Evolutionary conservation across 768 basidiomycete genomes (phyloP).

Genomic region (Calvatia gigantea): DNA sequence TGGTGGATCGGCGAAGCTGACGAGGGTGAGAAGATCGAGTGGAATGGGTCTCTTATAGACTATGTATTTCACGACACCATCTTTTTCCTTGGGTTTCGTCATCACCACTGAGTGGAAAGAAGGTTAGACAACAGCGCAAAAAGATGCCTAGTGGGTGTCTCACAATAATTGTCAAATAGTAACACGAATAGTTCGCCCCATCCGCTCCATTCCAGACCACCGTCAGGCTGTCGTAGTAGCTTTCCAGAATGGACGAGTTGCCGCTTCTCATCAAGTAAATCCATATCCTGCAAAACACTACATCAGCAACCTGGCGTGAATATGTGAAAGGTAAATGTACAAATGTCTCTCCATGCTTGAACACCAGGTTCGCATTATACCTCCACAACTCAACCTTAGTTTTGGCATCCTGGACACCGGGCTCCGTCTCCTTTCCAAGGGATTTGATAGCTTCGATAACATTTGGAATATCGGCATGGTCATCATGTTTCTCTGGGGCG

Average conservation of each 20-base stretch:
- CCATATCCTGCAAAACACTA: conserved; percentile 65
- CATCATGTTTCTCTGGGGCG: conserved; percentile 72
- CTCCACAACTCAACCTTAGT: conserved; percentile 89
- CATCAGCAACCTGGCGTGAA: neutral
- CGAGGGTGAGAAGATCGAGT: conserved; percentile 79
- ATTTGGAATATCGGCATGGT: conserved; percentile 76
- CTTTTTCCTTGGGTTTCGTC: conserved; percentile 57
- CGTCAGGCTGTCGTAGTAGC: conserved; percentile 79
- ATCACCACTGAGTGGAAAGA: conserved; percentile 72
- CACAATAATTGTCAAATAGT: conserved; percentile 93
- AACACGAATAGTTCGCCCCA: conserved; percentile 87
- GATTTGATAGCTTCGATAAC: conserved; percentile 85
- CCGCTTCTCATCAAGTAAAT: conserved; percentile 80
- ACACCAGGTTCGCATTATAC: conserved; percentile 74
- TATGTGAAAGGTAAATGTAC: conserved; percentile 22
- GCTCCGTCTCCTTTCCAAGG: conserved; percentile 84
- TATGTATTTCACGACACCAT: conserved; percentile 71
- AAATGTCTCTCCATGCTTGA: conserved; percentile 74
- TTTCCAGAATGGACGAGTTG: conserved; percentile 82
- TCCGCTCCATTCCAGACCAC: conserved; percentile 69
- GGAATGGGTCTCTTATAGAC: conserved; percentile 87
- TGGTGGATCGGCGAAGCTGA: conserved; percentile 75
- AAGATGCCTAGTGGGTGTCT: conserved; percentile 22
- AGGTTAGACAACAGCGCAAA: conserved; percentile 7
- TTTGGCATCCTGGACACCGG: conserved; percentile 81